A percentile compares a stretch with the other conserved stretches of the same genome.
These are phyloP conservation scores for Nidularia pulvinata DNA, from an alignment of 768 basidiomycete genomes.

Conservation along the genomic window DNA sequence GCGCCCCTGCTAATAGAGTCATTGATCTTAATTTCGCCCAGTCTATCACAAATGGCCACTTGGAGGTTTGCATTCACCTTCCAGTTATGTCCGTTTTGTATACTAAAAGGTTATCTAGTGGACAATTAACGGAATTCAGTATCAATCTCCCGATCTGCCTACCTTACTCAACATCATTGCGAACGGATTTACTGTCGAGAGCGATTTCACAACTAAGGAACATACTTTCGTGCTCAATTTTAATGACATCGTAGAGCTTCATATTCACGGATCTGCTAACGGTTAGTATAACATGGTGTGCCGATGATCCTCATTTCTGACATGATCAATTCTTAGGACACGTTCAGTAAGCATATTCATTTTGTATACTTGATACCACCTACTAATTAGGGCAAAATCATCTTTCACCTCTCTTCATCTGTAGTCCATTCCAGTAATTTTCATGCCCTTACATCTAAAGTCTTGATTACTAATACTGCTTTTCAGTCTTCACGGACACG, in stretches of 20 bases:
- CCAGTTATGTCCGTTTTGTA: not conserved
- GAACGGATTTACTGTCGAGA: conserved; percentile 9
- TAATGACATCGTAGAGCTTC: conserved; percentile 15
- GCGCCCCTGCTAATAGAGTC: conserved; percentile 8
- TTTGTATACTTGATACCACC: conserved; percentile 2
- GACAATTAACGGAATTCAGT: conserved; percentile 16
- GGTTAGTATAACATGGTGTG: conserved; percentile 4
- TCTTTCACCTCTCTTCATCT: conserved; percentile 4
- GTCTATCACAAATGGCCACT: not conserved
- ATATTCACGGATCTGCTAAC: conserved; percentile 17
- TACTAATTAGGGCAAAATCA: too few relatives aligned
- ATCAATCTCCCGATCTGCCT: conserved; percentile 13
- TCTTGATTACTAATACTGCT: not conserved
- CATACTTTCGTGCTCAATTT: conserved; percentile 14
- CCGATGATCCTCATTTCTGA: not conserved
- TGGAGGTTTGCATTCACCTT: not conserved
- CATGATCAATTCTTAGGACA: not conserved
- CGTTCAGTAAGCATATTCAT: not conserved
- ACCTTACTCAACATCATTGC: conserved; percentile 17
- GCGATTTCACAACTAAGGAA: conserved; percentile 12
- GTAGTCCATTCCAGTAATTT: conserved; percentile 12
- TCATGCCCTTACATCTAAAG: not conserved
- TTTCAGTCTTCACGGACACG: conserved; percentile 19
- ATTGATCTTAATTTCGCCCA: conserved; percentile 2
- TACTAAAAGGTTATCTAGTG: conserved; percentile 2